Conservation (phyloP, 306 rosid species). For the Senna tora region DNA sequence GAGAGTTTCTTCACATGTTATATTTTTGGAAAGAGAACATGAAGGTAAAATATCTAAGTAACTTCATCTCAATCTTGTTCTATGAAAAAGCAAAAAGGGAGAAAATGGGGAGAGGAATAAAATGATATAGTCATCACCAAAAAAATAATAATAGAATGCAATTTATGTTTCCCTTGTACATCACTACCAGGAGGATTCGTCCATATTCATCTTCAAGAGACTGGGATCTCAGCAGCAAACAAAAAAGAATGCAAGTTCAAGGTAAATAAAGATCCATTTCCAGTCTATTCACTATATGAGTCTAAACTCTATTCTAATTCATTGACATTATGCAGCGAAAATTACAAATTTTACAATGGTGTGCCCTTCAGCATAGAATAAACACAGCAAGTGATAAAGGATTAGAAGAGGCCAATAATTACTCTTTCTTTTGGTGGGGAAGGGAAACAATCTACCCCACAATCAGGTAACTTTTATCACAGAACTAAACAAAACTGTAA, state of each 20-base stretch:
- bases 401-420: background rate
- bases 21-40: too few species aligned
- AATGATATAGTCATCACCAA: too few species aligned
- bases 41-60: too few species aligned
- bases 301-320: background rate
- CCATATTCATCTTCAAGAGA: too few species aligned
- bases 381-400: background rate
- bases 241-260: background rate
- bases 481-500: conserved; percentile 34
- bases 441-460: conserved; percentile 23
- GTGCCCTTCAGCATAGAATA: background rate
- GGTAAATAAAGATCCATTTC: background rate
- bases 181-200: too few species aligned
- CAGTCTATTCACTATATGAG: background rate
- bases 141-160: background rate
- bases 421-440: background rate
- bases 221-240: background rate
- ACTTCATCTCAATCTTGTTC: too few species aligned
- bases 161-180: background rate
- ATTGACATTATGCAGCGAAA: background rate
- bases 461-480: conserved; percentile 49
- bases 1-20: too few species aligned
- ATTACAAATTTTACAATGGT: background rate
- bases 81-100: too few species aligned
- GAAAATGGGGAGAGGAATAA: too few species aligned